Base-by-base conservation (phyloP, 805 yeast genomes). In the Kluyveromyces dobzhanskii region DNA sequence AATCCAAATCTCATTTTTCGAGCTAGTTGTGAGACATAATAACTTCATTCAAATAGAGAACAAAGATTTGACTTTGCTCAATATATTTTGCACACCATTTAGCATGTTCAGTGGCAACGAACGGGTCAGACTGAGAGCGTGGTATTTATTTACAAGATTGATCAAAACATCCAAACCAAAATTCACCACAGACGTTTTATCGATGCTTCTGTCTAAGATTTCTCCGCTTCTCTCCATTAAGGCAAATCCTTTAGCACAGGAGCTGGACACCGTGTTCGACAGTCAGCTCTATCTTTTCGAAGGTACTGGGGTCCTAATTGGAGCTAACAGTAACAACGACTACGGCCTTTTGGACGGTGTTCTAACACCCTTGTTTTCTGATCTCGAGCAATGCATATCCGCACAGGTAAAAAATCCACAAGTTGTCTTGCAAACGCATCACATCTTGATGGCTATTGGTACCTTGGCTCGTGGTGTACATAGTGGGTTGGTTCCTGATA, bases 61-160 rank as follows among this genome's bases (percentile, higher is more conserved):
- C 23, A 75, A 73, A 46, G 62, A 67, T 35, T 65, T 83, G 30
- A 66, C 84, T 9, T 75, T 86, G 14, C 66, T 90, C 42, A 83
- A 84, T 49, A 72, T 84, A 17, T 90, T 92, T 56, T 76, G 86
- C 32, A 77, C 92, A 13, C 78, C 78, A 26, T 71, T 80, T 49
- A 97, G 97, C 12, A 73, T 90, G 44, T 87, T 85, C 59, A 85
- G 81, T 61, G 67, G 70, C 4, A 69, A 73, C 47, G 81, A 73
- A 42, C 81, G 77, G 44, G 96, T 88, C 3, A 78, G 87, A 51
- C 69, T 76, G 40, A 78, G 97, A 57, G 73, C 94, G 30, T 92
- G 97, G 96, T 90, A 85, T 57, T 66, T 88, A 46, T 85, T 90
- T 50, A 80, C 80, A 53, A 74, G 94, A 57, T 84, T 88, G 52